phyloP scores from a whole-genome alignment of 768 basidiomycete species.

The Candolleomyces aberdarensis region DNA sequence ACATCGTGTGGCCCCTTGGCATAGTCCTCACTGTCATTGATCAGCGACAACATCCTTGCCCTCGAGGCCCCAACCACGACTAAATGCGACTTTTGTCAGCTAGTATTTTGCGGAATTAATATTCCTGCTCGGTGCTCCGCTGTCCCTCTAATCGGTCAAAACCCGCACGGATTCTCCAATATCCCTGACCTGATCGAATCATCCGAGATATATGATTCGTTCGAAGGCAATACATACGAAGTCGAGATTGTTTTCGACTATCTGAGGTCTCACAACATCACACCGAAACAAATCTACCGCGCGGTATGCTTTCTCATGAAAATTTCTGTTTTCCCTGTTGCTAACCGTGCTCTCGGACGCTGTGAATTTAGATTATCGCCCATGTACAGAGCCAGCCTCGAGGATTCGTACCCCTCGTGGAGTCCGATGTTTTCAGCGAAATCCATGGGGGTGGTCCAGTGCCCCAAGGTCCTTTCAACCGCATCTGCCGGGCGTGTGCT shows the following conservation, averaged over 20 bases:
- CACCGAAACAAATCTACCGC: constrained; percentile 71
- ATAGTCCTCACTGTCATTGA: not conserved
- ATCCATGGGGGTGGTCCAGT: constrained; percentile 57
- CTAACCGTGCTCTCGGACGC: not conserved
- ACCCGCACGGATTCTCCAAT: constrained; percentile 67
- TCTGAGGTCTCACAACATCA: constrained; percentile 55
- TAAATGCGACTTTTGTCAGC: constrained; percentile 80
- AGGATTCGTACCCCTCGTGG: constrained; percentile 64
- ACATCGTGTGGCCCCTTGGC: not conserved
- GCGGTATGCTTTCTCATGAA: constrained; percentile 44
- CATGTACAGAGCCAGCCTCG: constrained; percentile 58
- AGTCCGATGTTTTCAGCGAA: constrained; percentile 68
- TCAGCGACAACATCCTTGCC: constrained; percentile 73
- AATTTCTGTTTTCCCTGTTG: not conserved
- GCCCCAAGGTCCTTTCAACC: constrained; percentile 54
- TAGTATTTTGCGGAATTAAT: constrained; percentile 79
- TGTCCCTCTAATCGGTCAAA: constrained; percentile 50
- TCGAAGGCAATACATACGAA: constrained; percentile 73
- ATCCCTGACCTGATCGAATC: constrained; percentile 77
- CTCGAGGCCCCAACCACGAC: constrained; percentile 72
- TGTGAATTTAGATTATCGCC: constrained; percentile 50
- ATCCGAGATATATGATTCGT: constrained; percentile 75
- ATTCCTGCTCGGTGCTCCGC: constrained; percentile 74
- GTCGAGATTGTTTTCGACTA: constrained; percentile 86
- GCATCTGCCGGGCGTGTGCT: constrained; percentile 71